Base-by-base conservation (phyloP, 106 monocot species). In the Vanilla planifolia region DNA sequence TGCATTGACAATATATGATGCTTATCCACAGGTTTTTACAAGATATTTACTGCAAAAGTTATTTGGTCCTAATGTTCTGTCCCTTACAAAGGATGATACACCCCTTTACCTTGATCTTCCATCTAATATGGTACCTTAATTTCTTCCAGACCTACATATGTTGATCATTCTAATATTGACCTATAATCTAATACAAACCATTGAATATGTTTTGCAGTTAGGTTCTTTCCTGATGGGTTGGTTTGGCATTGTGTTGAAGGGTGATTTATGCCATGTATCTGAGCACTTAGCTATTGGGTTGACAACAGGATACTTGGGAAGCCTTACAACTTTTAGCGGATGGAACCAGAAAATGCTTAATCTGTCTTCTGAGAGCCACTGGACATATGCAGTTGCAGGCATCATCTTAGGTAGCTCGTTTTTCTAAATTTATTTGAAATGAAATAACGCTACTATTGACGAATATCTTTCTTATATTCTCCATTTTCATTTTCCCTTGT, bases 211-310 rank as follows among this genome's bases (percentile, higher is more conserved):
- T 33, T 62, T 47, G 62, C 76, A 95, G 94, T 66, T 80, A 37
- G 90, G 95, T 72, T 96, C 95, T 42, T 96, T 96, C 66, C 67
- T 96, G 7, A 96, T 96, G 90, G 95, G 96, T 25, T 96, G 81
- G 87, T 84, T 96, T 62, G 91, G 91, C 7, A 71, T 96, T 4
- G 79, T 96, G 21, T 79, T 96, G 76, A 96, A 96, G 67, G 68
- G 75, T 19, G 86, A 96, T 60, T 51, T 91, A 39, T 69, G 81
- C 2, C 24, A 77, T 30, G 25, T 91, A 22, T 96, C 96, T 33
- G 91, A 87, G 28, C 90, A 96, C 65, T 25, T 96, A 46, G 72
- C 68, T 2, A 60, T 96, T 59, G 96, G 87, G 30, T 21, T 91
- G n/a, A 87, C 87, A 2, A 96, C 96, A 32, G 96, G 91, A 5